Base-by-base conservation (phyloP, 1,284 basidiomycete genomes). In the Kwoniella shivajii region DNA sequence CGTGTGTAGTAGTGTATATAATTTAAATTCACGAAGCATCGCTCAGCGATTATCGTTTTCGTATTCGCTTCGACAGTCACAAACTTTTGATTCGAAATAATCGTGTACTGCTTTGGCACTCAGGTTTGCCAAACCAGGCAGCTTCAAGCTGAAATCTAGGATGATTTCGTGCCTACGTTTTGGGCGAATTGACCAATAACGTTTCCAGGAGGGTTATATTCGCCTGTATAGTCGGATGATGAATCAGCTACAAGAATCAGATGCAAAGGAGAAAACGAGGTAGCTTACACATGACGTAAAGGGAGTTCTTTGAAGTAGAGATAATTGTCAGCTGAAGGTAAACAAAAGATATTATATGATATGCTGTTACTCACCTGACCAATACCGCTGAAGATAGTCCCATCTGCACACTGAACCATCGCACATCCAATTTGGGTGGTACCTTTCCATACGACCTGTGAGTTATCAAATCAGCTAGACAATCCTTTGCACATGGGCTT, bases 391-490 rank as follows among this genome's bases (percentile, higher is more conserved):
- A 65, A 63, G 54, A 70, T 59, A 16, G 60, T 60, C 43, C 61
- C 63, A 22, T 63, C 63, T 4, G 64, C 42, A 54, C 71, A 73
- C 6, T 50, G 29, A 7, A 59, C 43, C 6, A 54, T 41, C 0
- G 64, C 73, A 49, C 75, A 77, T 13, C 75, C 75, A 27, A 77
- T 33, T 49, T 68, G 30, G 18, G 64, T 66, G 10, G 74, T 73
- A 14, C 20, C 60, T 60, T 77, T 73, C 75, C 75, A 77, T 20
- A 77, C 74, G 42, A 73, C 62, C 57, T 69, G 66, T 30, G 34
- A 50, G 31, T 10, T 29, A 13, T 4, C 29, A 46, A 6, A 6
- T 7, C 20, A 44, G 14, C n/a, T 14, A 20, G 26, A 41, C 13
- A 43, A 33, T 22, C 4, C 26, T 6, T 42, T 13, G 18, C 11